A percentile compares a stretch with the other conserved stretches of the same genome.
These are phyloP conservation scores for Xylaria sp. DNA, from an alignment of 2,329 filamentous ascomycete species.

Conservation along the genomic window DNA sequence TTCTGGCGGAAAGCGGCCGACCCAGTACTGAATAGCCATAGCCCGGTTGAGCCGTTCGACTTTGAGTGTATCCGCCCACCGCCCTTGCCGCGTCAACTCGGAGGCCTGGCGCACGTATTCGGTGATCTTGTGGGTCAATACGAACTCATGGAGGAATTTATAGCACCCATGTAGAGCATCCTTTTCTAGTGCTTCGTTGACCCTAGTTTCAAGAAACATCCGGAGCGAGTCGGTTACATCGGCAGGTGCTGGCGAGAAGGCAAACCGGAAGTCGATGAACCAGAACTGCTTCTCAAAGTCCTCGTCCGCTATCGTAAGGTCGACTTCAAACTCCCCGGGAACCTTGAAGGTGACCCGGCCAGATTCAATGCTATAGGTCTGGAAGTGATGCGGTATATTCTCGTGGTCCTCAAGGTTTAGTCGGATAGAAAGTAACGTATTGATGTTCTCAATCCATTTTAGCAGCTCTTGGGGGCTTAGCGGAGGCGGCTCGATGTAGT, in stretches of 20 bases:
- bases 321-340: constrained; percentile 84
- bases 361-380: constrained; percentile 75
- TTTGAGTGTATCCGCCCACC: constrained; percentile 78
- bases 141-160: constrained; percentile 81
- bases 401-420: constrained; percentile 85
- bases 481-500: constrained; percentile 74
- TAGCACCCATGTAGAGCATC: constrained; percentile 82
- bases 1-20: constrained; percentile 56
- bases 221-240: constrained; percentile 66
- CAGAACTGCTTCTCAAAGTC: constrained; percentile 83
- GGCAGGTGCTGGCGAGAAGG: constrained; percentile 71
- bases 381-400: constrained; percentile 72
- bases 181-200: constrained; percentile 71
- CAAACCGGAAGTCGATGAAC: constrained; percentile 89
- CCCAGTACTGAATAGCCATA: constrained; percentile 91
- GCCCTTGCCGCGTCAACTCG: constrained; percentile 65
- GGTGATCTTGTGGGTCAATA: constrained; percentile 87
- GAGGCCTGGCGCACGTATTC: constrained; percentile 78
- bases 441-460: constrained; percentile 76
- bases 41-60: constrained; percentile 81
- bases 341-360: constrained; percentile 92
- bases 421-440: constrained; percentile 79
- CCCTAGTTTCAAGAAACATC: constrained; percentile 66
- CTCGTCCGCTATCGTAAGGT: constrained; percentile 87
- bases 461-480: constrained; percentile 73